phyloP scores from a whole-genome alignment of 164 flowering plant species.

The Santalum album region DNA sequence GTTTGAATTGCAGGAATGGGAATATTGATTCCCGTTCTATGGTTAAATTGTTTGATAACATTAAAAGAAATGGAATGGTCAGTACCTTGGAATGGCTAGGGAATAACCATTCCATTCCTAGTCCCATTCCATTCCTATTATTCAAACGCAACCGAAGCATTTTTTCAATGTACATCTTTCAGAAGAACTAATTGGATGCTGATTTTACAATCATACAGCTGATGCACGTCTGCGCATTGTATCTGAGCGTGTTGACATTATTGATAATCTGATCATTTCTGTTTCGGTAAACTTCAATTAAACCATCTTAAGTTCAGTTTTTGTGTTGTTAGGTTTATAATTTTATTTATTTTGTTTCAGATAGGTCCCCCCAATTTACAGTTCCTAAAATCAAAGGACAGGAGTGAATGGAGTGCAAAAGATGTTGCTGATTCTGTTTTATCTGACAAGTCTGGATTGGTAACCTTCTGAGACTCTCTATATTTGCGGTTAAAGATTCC shows the following conservation, averaged over 20 bases:
- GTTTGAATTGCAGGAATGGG: too few relatives aligned
- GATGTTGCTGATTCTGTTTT: slow-evolving; percentile 94
- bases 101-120: too few relatives aligned
- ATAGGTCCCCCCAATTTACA: slow-evolving; percentile 83
- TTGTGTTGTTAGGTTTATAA: slow-evolving; percentile 9
- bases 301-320: slow-evolving; percentile 1
- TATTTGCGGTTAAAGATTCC: background rate
- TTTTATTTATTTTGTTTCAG: slow-evolving; percentile 41
- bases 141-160: too few relatives aligned
- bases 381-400: slow-evolving; percentile 67
- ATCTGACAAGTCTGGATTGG: slow-evolving; percentile 80
- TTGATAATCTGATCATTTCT: slow-evolving; percentile 82
- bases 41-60: too few relatives aligned
- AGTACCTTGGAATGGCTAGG: too few relatives aligned
- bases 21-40: too few relatives aligned
- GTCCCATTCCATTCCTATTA: too few relatives aligned
- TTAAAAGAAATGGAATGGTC: too few relatives aligned
- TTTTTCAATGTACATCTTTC: background rate
- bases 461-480: slow-evolving; percentile 14
- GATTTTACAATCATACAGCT: slow-evolving; percentile 38
- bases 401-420: slow-evolving; percentile 74
- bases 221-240: slow-evolving; percentile 96
- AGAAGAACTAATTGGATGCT: background rate
- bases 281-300: slow-evolving; percentile 55
- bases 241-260: slow-evolving; percentile 89